Evolutionary conservation across 2,329 filamentous ascomycete genomes (phyloP), one percentile per base, ranked within the genome.

Genomic region (Mariannaea elegans): DNA sequence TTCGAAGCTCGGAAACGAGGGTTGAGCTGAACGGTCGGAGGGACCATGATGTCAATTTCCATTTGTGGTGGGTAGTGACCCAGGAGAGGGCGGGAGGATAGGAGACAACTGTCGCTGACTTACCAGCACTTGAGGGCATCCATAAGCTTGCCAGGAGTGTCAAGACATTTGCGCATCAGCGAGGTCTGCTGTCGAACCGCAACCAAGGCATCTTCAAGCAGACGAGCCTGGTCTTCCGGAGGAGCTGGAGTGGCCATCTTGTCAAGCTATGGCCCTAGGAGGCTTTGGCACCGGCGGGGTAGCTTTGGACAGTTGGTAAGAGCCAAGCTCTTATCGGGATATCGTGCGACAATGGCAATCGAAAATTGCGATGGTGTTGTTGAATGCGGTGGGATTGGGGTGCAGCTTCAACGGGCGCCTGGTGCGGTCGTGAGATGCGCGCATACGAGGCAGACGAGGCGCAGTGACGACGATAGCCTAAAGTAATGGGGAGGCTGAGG

Each of bases 81-180:
- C 2, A 44, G 21, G 13, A 6, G 39, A 27, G 7, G 41, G 59
- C 56, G 63, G 42, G 58, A 45, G 41, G 23, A 47, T 46, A 34
- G 41, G 31, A 32, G 45, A 55, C 32, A 36, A 29, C 18, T 19
- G 39, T 14, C 32, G 36, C 48, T 44, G 54, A 82, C 90, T 72
- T 86, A 98, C 95, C 94, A 97, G 91, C 94, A 98, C 82, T 99
- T 99, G 73, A 99, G 87, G 72, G 95, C 95, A 83, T 99, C 95
- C 95, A 99, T 99, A 67, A 99, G 89, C 86, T 99, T 99, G 66
- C 95, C 94, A 7, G 95, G 94, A 9, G 93, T 96, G 76, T 99
- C 96, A 62, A 99, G 86, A 73, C 94, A 98, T 82, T 96, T 94
- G 81, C 94, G 93, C 95, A 99, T 99, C 76, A 97, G 86, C 73